These are phyloP conservation scores for Fusarium pseudonygamai DNA, from an alignment of 2,329 filamentous ascomycete genomes.

Conservation along the genomic window DNA sequence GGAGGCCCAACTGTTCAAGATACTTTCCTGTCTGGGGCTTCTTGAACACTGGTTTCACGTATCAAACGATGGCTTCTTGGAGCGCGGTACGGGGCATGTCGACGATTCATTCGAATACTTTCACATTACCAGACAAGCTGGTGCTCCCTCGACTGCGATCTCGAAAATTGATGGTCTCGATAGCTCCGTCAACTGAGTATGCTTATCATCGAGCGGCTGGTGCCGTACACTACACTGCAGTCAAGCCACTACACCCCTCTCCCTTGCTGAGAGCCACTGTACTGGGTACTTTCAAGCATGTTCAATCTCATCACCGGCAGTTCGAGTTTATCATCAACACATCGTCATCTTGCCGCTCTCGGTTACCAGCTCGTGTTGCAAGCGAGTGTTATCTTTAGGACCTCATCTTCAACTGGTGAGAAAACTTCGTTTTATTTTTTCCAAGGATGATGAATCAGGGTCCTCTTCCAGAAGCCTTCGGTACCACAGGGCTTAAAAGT, in stretches of 20 bases:
- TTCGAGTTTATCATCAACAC: background rate
- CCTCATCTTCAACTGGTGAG: background rate
- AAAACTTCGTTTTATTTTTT: background rate
- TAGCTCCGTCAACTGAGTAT: background rate
- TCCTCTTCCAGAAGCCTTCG: slow-evolving; percentile 33
- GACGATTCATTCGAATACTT: background rate
- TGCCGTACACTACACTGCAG: background rate
- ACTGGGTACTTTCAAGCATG: background rate
- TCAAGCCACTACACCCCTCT: slow-evolving; percentile 11
- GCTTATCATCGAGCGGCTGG: background rate
- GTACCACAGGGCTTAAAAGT: slow-evolving; percentile 24
- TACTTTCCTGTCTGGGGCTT: background rate
- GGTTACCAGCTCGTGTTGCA: slow-evolving; percentile 6
- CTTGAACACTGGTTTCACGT: background rate
- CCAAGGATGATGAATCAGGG: slow-evolving; percentile 25
- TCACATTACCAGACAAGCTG: background rate
- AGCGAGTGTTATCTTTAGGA: background rate
- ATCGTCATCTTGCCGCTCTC: background rate
- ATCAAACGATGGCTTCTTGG: background rate
- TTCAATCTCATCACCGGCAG: slow-evolving; percentile 1
- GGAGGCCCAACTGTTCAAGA: background rate
- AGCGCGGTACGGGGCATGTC: background rate
- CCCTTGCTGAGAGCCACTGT: background rate
- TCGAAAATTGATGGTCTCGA: background rate
- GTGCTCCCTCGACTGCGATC: background rate